phyloP scores from a whole-genome alignment of 176 grass and related monocot genomes.

The Phoenix dactylifera region DNA sequence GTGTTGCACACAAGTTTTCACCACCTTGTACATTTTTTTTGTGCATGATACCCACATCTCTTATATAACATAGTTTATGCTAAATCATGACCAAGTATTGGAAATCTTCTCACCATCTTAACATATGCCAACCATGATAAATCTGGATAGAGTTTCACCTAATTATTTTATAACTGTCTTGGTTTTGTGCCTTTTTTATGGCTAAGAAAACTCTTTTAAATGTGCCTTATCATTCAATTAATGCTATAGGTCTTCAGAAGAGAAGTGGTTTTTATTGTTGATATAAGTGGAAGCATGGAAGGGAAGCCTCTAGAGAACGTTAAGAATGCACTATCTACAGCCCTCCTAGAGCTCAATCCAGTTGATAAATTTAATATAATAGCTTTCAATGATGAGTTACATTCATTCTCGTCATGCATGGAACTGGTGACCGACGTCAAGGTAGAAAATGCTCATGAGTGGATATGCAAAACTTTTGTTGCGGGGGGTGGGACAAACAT shows the following conservation, averaged over 20 bases:
- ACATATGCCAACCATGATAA: no score
- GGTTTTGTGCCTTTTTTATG: conserved; percentile 6
- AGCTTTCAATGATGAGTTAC: conserved; percentile 63
- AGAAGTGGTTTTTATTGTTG: conserved; percentile 68
- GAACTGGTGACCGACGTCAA: conserved; percentile 57
- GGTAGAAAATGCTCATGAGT: conserved; percentile 52
- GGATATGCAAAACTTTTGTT: conserved; percentile 61
- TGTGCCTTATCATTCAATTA: conserved; percentile 1
- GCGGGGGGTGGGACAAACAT: conserved; percentile 73
- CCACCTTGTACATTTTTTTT: no score
- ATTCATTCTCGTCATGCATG: conserved; percentile 66
- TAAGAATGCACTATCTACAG: conserved; percentile 46
- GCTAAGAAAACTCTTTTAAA: no score
- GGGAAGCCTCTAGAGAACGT: conserved; percentile 83
- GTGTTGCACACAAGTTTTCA: no score
- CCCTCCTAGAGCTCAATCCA: conserved; percentile 56
- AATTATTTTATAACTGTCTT: no score
- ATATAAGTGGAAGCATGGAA: conserved; percentile 92
- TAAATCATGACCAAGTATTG: no score
- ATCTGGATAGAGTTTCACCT: no score
- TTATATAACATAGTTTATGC: no score
- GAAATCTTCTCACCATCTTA: no score
- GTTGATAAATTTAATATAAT: conserved; percentile 84
- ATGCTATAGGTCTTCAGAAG: conserved; percentile 63
- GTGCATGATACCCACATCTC: no score